Percentiles rank a stretch among this genome's conserved stretches.
phyloP scores from a whole-genome alignment of 352 stramenopile genomes.

The Pythium apleroticum region DNA sequence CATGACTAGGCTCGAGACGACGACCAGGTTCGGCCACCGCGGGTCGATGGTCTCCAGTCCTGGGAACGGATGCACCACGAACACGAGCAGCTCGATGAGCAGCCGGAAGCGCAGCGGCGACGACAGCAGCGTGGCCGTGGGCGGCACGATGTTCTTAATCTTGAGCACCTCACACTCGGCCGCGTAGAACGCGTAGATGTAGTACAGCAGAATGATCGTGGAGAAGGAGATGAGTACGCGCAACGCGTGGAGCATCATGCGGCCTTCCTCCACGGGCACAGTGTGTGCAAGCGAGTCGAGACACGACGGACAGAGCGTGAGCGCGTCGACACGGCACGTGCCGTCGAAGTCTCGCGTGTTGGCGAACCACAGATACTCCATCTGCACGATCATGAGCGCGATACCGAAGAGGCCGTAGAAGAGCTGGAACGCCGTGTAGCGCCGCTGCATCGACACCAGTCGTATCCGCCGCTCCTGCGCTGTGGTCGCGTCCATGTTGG shows the following conservation, averaged over 20 bases:
- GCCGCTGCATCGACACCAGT: conserved; percentile 44
- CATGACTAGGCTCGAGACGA: conserved; percentile 65
- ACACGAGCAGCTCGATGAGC: conserved; percentile 48
- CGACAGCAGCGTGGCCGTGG: conserved; percentile 57
- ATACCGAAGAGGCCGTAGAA: conserved; percentile 70
- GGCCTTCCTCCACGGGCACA: conserved; percentile 48
- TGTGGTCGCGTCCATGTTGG: conserved; percentile 39
- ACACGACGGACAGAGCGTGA: conserved; percentile 42
- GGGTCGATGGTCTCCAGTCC: conserved; percentile 64
- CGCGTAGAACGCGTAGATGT: conserved; percentile 66
- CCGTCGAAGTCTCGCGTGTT: conserved; percentile 46
- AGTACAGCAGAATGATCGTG: conserved; percentile 65
- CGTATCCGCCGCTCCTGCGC: conserved; percentile 53
- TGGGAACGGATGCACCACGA: conserved; percentile 67
- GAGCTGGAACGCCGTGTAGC: conserved; percentile 60
- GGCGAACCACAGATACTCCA: conserved; percentile 70
- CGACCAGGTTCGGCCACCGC: conserved; percentile 55
- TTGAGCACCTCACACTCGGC: conserved; percentile 75
- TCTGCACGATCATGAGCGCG: conserved; percentile 72
- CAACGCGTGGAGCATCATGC: conserved; percentile 65
- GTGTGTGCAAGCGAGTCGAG: conserved; percentile 24
- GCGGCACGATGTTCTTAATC: conserved; percentile 78
- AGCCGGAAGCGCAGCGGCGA: conserved; percentile 52
- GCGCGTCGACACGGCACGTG: conserved; percentile 34
- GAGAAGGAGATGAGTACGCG: conserved; percentile 69